phyloP scores from a whole-genome alignment of 805 yeast genomes.

The Lipomyces mesembrius region DNA sequence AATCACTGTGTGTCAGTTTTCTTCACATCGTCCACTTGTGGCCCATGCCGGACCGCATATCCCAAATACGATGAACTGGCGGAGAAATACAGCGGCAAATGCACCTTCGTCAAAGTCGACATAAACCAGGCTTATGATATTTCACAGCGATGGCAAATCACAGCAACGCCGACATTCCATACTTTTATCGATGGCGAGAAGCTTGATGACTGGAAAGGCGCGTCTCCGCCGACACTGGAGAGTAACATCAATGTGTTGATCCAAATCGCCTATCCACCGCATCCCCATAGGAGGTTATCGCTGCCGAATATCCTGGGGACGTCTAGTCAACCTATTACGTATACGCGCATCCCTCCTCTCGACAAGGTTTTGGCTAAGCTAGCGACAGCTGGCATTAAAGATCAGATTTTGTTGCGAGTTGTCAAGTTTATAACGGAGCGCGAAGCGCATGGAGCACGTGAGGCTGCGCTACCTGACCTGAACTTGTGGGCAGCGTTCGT shows the following conservation, averaged over 20 bases:
- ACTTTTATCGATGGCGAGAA: constrained; percentile 35
- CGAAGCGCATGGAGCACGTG: constrained; percentile 27
- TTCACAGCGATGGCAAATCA: constrained; percentile 29
- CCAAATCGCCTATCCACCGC: constrained; percentile 36
- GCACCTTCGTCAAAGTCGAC: constrained; percentile 39
- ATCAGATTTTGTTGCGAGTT: constrained; percentile 18
- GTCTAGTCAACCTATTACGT: constrained; percentile 24
- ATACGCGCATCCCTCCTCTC: constrained; percentile 37
- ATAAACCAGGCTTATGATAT: constrained; percentile 34
- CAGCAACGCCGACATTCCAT: constrained; percentile 41
- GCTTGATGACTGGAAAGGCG: constrained; percentile 41
- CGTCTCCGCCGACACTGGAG: constrained; percentile 34
- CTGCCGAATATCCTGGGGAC: constrained; percentile 29
- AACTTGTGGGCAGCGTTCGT: constrained; percentile 28
- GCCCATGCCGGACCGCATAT: constrained; percentile 38
- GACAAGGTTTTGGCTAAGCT: constrained; percentile 30
- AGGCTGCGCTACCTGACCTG: constrained; percentile 31
- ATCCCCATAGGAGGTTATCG: constrained; percentile 30
- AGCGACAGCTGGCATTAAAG: constrained; percentile 12
- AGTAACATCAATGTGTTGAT: constrained; percentile 34
- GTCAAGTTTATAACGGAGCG: constrained; percentile 26
- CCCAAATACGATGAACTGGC: constrained; percentile 39
- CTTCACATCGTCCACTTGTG: constrained; percentile 40
- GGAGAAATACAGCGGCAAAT: constrained; percentile 18
- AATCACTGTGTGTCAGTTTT: constrained; percentile 32